These are phyloP conservation scores for Cutaneotrichosporon sp. DNA, from an alignment of 1,284 basidiomycete species.

Conservation along the genomic window DNA sequence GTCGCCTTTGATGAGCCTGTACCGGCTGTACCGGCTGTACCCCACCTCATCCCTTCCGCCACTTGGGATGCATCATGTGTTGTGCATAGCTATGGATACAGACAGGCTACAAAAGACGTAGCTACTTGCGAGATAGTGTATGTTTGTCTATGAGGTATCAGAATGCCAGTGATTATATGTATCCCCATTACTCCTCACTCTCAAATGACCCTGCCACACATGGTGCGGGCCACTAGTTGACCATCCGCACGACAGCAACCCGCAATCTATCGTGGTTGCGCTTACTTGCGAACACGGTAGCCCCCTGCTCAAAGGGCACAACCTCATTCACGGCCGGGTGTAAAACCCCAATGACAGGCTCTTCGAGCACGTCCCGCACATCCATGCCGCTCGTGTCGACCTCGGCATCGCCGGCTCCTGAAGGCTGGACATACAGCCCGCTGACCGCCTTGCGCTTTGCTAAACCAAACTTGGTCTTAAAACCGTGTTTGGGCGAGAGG, in stretches of 20 bases:
- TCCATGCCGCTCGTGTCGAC: constrained; percentile 44
- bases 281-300: constrained; percentile 28
- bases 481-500: background rate
- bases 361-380: constrained; percentile 44
- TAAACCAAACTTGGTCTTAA: background rate
- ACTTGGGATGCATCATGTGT: no score
- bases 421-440: constrained; percentile 29
- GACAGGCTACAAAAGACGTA: no score
- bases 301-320: constrained; percentile 40
- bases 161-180: no score
- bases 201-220: background rate
- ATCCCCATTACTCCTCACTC: no score
- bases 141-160: no score
- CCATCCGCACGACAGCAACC: constrained; percentile 1
- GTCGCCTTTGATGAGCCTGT: no score
- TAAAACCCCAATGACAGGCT: constrained; percentile 32
- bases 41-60: no score
- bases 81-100: no score
- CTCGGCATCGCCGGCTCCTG: constrained; percentile 41
- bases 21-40: no score
- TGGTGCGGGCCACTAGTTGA: constrained; percentile 5
- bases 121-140: no score
- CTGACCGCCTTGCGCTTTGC: background rate
- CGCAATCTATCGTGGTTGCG: background rate
- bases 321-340: constrained; percentile 28